phyloP scores from a whole-genome alignment of 192 early-diverging fungal genomes.

The Coemansia reversa region DNA sequence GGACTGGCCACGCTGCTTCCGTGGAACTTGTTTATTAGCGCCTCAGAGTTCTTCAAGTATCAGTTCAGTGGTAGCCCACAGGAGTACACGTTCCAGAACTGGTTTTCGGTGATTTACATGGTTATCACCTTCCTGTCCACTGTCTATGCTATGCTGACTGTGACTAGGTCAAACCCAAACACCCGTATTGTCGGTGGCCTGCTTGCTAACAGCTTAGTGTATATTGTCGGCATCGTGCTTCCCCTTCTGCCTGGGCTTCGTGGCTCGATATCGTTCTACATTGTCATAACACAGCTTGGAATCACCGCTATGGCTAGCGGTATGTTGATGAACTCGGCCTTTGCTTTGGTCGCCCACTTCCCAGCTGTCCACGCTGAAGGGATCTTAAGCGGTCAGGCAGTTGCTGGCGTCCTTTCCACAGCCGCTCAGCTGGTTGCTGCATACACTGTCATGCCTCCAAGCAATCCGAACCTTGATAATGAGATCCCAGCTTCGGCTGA shows the following conservation, averaged over 20 bases:
- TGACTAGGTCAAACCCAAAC: slow-evolving; percentile 41
- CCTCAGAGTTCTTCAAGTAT: slow-evolving; percentile 68
- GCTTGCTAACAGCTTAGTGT: slow-evolving; percentile 53
- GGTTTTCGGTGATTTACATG: slow-evolving; percentile 69
- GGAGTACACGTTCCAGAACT: slow-evolving; percentile 71
- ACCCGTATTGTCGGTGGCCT: slow-evolving; percentile 53
- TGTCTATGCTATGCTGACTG: slow-evolving; percentile 52
- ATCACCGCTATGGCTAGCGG: slow-evolving; percentile 62
- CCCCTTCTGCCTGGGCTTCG: slow-evolving; percentile 51
- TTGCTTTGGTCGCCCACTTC: slow-evolving; percentile 71
- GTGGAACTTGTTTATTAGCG: slow-evolving; percentile 84
- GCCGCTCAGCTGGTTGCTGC: slow-evolving; percentile 64
- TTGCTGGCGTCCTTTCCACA: slow-evolving; percentile 68
- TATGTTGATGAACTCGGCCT: slow-evolving; percentile 64
- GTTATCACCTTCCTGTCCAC: slow-evolving; percentile 60
- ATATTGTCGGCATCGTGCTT: slow-evolving; percentile 55
- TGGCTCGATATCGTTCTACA: slow-evolving; percentile 63
- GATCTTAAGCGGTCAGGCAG: slow-evolving; percentile 65
- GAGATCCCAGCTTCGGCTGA: not conserved
- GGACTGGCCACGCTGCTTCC: slow-evolving; percentile 75
- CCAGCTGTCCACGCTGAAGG: slow-evolving; percentile 68
- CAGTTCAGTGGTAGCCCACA: slow-evolving; percentile 62
- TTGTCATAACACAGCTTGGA: slow-evolving; percentile 59
- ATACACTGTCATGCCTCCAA: slow-evolving; percentile 30
- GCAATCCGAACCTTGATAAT: not conserved